Percentiles rank a stretch among this genome's conserved stretches.
phyloP scores from a whole-genome alignment of 345 rosid genomes.

The Brassica carinata region DNA sequence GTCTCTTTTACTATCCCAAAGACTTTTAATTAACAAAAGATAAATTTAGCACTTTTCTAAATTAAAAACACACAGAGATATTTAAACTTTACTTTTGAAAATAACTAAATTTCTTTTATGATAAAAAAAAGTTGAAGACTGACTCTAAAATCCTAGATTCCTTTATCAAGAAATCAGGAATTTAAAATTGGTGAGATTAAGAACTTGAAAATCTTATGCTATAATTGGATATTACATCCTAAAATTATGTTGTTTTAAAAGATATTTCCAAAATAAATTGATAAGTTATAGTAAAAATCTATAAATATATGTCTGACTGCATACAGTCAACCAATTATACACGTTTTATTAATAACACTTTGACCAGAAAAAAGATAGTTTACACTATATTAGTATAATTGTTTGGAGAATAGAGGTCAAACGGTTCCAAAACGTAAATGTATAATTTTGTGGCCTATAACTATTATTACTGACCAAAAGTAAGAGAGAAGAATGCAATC shows the following conservation, averaged over 20 bases:
- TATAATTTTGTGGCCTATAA: not conserved
- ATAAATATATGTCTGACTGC: slow-evolving; percentile 19
- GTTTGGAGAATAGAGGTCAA: slow-evolving; percentile 11
- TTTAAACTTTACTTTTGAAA: not conserved
- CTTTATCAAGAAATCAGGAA: not conserved
- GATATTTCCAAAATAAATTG: slow-evolving; percentile 3
- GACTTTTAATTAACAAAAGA: not conserved
- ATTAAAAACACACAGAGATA: not conserved
- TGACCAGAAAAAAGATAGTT: slow-evolving; percentile 11
- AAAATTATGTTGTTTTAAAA: not conserved
- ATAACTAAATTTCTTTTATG: not conserved
- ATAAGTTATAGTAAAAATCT: slow-evolving; percentile 14
- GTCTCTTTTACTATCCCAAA: not conserved
- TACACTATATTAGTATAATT: not conserved
- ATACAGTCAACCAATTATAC: slow-evolving; percentile 18
- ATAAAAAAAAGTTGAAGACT: not conserved
- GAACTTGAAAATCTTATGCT: not conserved
- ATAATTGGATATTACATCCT: not conserved
- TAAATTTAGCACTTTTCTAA: not conserved
- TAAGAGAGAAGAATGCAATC: slow-evolving; percentile 24
- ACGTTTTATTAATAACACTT: slow-evolving; percentile 12
- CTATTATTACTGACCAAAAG: not conserved
- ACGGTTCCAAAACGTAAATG: not conserved
- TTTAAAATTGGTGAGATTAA: not conserved
- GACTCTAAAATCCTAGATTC: not conserved